phyloP scores from a whole-genome alignment of 2,329 filamentous ascomycete genomes.

The Trichoderma arundinaceum region DNA sequence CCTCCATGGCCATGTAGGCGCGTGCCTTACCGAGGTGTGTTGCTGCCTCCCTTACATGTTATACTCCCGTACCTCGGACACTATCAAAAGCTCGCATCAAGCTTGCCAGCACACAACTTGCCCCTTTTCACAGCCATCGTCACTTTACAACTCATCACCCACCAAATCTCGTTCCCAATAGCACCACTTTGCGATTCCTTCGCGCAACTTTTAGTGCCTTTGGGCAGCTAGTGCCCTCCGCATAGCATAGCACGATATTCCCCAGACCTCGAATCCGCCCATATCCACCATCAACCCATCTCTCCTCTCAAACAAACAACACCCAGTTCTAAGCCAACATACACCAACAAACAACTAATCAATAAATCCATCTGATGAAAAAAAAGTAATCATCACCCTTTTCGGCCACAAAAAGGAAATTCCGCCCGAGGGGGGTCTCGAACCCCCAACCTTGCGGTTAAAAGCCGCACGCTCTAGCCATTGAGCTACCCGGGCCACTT shows the following conservation, averaged over 20 bases:
- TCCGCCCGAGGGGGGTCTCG: conserved; percentile 42
- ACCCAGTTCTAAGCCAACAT: too few relatives aligned
- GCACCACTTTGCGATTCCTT: background rate
- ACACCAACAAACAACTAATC: too few relatives aligned
- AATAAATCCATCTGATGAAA: background rate
- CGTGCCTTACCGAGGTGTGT: conserved; percentile 2
- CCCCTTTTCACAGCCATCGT: too few relatives aligned
- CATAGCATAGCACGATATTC: background rate
- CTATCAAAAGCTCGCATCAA: background rate
- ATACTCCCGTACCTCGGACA: background rate
- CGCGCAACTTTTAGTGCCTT: background rate
- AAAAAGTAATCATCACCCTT: background rate
- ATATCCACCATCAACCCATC: background rate
- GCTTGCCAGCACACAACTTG: background rate
- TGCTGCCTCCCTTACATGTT: too few relatives aligned
- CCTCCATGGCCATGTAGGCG: background rate
- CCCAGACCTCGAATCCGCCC: background rate
- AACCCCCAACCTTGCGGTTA: conserved; percentile 45
- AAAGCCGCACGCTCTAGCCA: conserved; percentile 45
- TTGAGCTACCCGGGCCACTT: conserved; percentile 43
- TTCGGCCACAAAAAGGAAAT: background rate
- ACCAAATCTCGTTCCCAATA: background rate
- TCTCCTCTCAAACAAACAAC: too few relatives aligned
- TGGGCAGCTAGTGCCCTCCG: background rate
- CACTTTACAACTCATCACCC: background rate